These are phyloP conservation scores for Corchorus capsularis DNA, from an alignment of 345 rosid species.

Conservation along the genomic window DNA sequence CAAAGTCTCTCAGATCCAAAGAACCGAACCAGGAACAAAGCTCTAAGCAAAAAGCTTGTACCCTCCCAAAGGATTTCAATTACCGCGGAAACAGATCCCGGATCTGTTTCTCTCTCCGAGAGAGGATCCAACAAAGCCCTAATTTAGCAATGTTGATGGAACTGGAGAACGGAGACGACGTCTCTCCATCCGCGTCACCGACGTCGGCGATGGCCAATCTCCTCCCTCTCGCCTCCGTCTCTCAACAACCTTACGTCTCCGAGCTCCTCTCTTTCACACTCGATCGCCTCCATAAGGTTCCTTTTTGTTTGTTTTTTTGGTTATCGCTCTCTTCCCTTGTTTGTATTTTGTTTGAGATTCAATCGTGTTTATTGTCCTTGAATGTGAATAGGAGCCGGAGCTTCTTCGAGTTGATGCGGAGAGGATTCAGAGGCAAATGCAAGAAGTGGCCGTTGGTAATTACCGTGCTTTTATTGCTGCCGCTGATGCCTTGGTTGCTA, in stretches of 20 bases:
- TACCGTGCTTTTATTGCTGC: constrained; percentile 95
- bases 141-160: constrained; percentile 36
- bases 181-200: constrained; percentile 31
- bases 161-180: constrained; percentile 42
- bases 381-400: constrained; percentile 76
- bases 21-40: constrained; percentile 2
- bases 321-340: neutral
- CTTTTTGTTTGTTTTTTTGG: neutral
- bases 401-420: constrained; percentile 92
- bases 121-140: neutral
- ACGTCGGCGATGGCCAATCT: constrained; percentile 42
- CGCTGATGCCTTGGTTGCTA: constrained; percentile 85
- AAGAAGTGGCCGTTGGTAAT: constrained; percentile 92
- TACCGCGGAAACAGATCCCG: neutral
- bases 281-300: constrained; percentile 95
- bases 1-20: constrained; percentile 17
- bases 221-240: constrained; percentile 76
- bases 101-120: constrained; percentile 9
- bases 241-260: constrained; percentile 92
- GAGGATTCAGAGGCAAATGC: constrained; percentile 97
- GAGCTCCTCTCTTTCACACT: constrained; percentile 99
- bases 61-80: neutral
- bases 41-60: neutral
- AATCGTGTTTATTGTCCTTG: neutral
- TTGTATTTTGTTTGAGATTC: neutral